These are phyloP conservation scores for Phytophthora rubi DNA, from an alignment of 352 stramenopile species.

Conservation along the genomic window DNA sequence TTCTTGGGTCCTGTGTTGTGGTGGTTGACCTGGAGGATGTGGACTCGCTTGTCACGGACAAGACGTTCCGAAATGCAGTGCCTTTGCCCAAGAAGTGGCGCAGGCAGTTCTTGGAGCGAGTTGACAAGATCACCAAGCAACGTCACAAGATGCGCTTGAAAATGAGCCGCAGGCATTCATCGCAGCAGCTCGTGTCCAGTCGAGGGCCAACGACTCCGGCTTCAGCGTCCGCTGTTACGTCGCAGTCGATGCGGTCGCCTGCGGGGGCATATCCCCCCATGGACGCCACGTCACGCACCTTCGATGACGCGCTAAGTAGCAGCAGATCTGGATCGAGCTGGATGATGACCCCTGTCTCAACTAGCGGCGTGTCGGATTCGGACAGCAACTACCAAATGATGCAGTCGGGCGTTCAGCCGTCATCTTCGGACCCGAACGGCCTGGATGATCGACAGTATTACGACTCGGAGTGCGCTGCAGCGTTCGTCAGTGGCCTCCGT, in stretches of 20 bases:
- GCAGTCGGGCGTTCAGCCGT: slow-evolving; percentile 29
- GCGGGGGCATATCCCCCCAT: slow-evolving; percentile 32
- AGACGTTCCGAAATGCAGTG: slow-evolving; percentile 61
- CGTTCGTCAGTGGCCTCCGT: slow-evolving; percentile 60
- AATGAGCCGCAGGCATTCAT: slow-evolving; percentile 38
- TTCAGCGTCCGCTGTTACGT: slow-evolving; percentile 34
- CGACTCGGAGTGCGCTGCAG: slow-evolving; percentile 59
- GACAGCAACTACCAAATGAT: slow-evolving; percentile 43
- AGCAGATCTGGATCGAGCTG: slow-evolving; percentile 53
- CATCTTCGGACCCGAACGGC: slow-evolving; percentile 22
- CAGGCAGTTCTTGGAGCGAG: slow-evolving; percentile 74
- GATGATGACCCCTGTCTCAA: slow-evolving; percentile 35
- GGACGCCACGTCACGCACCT: slow-evolving; percentile 42
- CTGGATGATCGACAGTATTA: slow-evolving; percentile 69
- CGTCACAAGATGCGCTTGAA: slow-evolving; percentile 70
- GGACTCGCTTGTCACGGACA: slow-evolving; percentile 55
- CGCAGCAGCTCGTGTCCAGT: slow-evolving; percentile 36
- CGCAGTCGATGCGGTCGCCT: slow-evolving; percentile 43
- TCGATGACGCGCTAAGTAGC: slow-evolving; percentile 49
- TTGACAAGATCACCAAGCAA: slow-evolving; percentile 73
- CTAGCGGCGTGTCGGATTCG: slow-evolving; percentile 25
- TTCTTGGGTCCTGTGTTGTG: slow-evolving; percentile 65
- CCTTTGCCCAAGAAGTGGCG: slow-evolving; percentile 77
- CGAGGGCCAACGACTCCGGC: slow-evolving; percentile 48
- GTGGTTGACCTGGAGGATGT: slow-evolving; percentile 75